Evolutionary conservation across 2,329 filamentous ascomycete species (phyloP).

Genomic region (Claviceps sp.): DNA sequence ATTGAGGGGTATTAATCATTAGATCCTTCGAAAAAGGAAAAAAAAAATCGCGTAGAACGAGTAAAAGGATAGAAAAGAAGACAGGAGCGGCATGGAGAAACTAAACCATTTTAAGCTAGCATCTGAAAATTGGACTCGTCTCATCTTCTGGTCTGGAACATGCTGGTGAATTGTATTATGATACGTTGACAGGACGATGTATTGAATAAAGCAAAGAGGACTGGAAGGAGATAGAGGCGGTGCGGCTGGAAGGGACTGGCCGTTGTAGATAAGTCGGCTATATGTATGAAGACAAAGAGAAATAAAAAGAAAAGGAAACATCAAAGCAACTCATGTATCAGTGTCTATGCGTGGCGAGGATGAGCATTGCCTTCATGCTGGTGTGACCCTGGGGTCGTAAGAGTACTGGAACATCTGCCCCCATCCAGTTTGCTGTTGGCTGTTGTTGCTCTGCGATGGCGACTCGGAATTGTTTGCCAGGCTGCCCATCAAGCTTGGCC

Average conservation of each 20-base stretch:
- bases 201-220: background rate
- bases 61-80: background rate
- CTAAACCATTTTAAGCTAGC: background rate
- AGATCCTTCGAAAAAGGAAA: background rate
- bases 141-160: background rate
- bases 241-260: background rate
- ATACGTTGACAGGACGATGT: background rate
- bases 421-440: constrained; percentile 1
- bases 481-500: constrained; percentile 24
- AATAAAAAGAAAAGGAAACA: background rate
- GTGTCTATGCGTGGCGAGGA: background rate
- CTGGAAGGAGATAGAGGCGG: background rate
- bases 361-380: background rate
- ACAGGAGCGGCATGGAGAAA: background rate
- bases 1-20: background rate
- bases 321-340: background rate
- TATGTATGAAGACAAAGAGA: background rate
- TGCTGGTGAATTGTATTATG: background rate
- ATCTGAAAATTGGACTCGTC: background rate
- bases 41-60: background rate
- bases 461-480: constrained; percentile 19
- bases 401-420: constrained; percentile 3
- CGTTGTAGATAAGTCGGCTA: background rate
- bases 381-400: constrained; percentile 2
- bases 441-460: constrained; percentile 12